Percentiles rank a stretch among this genome's conserved stretches.
Evolutionary conservation across 164 flowering plant species (phyloP).

Genomic region (Echeveria elegans): DNA sequence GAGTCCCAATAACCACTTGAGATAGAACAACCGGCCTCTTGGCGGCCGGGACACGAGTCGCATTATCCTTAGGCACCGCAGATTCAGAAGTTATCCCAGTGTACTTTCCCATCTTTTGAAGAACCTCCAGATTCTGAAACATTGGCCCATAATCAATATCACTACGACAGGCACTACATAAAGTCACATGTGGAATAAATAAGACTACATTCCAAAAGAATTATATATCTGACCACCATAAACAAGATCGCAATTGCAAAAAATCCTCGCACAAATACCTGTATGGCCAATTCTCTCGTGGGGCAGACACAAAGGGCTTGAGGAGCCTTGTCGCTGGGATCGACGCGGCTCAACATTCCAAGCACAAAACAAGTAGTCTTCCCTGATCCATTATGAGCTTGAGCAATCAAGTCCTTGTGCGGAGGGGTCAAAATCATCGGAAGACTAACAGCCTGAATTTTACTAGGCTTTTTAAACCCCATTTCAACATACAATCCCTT

Average conservation of each 20-base stretch:
- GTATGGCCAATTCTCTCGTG: constrained; percentile 81
- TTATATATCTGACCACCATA: too few species aligned
- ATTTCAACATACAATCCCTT: constrained; percentile 77
- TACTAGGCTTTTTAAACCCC: constrained; percentile 79
- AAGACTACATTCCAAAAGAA: too few species aligned
- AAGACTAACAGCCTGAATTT: constrained; percentile 71
- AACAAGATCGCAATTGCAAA: too few species aligned
- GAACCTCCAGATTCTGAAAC: constrained; percentile 75
- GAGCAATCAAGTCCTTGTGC: constrained; percentile 65
- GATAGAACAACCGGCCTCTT: constrained; percentile 42
- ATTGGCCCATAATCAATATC: neutral
- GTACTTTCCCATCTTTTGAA: constrained; percentile 73
- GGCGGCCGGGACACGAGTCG: constrained; percentile 23
- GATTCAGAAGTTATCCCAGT: constrained; percentile 65
- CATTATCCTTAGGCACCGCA: constrained; percentile 57
- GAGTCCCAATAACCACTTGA: constrained; percentile 88
- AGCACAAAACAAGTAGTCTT: constrained; percentile 94
- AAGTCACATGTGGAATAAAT: neutral
- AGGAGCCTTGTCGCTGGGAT: constrained; percentile 47
- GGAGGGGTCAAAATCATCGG: constrained; percentile 97
- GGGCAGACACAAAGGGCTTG: constrained; percentile 96
- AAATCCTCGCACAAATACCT: constrained; percentile 42
- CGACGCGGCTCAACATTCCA: constrained; percentile 91
- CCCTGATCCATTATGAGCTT: constrained; percentile 95
- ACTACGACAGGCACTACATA: neutral